phyloP scores from a whole-genome alignment of 108 stramenopile genomes.

The Ochromonas danica region DNA sequence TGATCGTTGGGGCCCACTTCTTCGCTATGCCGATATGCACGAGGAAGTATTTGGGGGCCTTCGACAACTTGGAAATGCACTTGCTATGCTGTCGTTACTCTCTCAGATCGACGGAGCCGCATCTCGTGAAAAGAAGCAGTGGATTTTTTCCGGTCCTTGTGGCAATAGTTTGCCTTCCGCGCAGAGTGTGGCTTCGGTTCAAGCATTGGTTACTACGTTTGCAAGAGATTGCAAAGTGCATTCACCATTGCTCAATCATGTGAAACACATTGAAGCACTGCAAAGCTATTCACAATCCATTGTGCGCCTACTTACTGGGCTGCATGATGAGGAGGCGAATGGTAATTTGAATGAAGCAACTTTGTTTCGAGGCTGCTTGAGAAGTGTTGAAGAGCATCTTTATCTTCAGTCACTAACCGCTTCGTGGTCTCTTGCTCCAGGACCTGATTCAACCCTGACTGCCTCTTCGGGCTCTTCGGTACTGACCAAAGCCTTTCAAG shows the following conservation, averaged over 20 bases:
- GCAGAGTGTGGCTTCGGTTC: conserved; percentile 10
- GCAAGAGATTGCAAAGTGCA: not conserved
- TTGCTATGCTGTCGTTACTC: not conserved
- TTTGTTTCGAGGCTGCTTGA: not conserved
- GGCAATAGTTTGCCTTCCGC: not conserved
- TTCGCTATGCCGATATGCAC: conserved; percentile 53
- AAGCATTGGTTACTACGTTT: not conserved
- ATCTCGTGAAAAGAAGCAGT: too few species aligned
- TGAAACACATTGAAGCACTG: not conserved
- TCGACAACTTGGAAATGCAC: conserved; percentile 47
- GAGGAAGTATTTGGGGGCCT: conserved; percentile 55
- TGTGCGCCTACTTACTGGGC: not conserved
- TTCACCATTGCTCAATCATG: too few species aligned
- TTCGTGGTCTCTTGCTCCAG: conserved; percentile 12
- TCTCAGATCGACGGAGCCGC: too few species aligned
- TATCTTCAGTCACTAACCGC: conserved; percentile 31
- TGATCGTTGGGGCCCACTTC: conserved; percentile 40
- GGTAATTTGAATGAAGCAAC: not conserved
- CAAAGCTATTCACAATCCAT: not conserved
- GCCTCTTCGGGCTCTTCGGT: too few species aligned
- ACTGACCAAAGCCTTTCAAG: too few species aligned
- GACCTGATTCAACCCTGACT: too few species aligned
- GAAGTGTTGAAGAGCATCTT: conserved; percentile 38
- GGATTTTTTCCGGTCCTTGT: not conserved
- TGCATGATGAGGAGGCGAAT: not conserved